Percentiles rank a stretch among this genome's conserved stretches.
phyloP scores from a whole-genome alignment of 2,329 filamentous ascomycete genomes.

The Diplocarpon rosae region DNA sequence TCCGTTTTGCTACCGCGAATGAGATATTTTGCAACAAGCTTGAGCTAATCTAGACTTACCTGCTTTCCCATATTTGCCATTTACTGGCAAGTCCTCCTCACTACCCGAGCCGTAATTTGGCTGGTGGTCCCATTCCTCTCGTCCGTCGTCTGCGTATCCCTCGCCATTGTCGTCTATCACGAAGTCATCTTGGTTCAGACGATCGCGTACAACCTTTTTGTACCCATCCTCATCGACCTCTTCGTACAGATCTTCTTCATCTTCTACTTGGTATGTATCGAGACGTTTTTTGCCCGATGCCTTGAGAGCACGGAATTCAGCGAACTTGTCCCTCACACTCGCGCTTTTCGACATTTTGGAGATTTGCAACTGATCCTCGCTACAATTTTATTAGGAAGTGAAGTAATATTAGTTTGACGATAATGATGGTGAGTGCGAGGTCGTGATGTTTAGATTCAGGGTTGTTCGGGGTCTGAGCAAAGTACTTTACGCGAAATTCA shows the following conservation, averaged over 20 bases:
- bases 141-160: constrained; percentile 91
- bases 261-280: constrained; percentile 74
- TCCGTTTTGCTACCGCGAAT: constrained; percentile 58
- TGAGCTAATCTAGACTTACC: constrained; percentile 14
- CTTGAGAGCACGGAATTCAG: constrained; percentile 74
- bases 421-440: background rate
- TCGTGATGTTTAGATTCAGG: background rate
- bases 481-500: constrained; percentile 5
- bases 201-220: constrained; percentile 84
- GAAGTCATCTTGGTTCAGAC: constrained; percentile 91
- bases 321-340: constrained; percentile 39
- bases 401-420: background rate
- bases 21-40: background rate
- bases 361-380: constrained; percentile 1
- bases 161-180: constrained; percentile 97
- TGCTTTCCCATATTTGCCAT: constrained; percentile 39
- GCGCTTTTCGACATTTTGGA: constrained; percentile 27
- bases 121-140: constrained; percentile 74
- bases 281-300: constrained; percentile 86
- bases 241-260: constrained; percentile 81
- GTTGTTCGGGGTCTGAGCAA: background rate
- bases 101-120: constrained; percentile 63
- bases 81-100: constrained; percentile 48
- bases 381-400: constrained; percentile 9
- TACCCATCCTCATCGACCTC: constrained; percentile 95